Percentiles rank a stretch among this genome's conserved stretches.
Evolutionary conservation across 805 yeast species (phyloP).

Genomic region (Spencermartinsiella europaea): DNA sequence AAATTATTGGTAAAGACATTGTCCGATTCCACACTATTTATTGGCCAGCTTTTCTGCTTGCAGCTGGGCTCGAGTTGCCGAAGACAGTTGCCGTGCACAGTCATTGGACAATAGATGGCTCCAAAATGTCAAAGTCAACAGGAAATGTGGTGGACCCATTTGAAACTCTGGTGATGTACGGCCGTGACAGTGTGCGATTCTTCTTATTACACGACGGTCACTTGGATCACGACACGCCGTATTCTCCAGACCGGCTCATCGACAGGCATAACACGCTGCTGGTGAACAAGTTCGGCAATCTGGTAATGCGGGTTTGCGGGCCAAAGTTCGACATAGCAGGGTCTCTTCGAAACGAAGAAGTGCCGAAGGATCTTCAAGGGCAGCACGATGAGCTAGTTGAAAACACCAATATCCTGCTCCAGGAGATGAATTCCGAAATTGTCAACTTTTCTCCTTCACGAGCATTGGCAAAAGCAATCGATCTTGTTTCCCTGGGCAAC

Average conservation of each 20-base stretch:
- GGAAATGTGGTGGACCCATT: conserved; percentile 95
- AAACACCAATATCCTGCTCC: conserved; percentile 35
- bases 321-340: conserved; percentile 54
- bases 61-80: conserved; percentile 71
- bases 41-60: conserved; percentile 91
- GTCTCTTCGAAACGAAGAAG: conserved; percentile 28
- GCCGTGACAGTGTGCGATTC: conserved; percentile 57
- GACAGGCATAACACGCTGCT: conserved; percentile 42
- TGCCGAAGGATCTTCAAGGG: neutral
- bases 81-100: conserved; percentile 78
- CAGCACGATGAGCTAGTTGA: conserved; percentile 26
- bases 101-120: conserved; percentile 88
- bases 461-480: conserved; percentile 58
- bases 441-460: conserved; percentile 46
- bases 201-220: conserved; percentile 72
- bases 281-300: conserved; percentile 78
- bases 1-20: conserved; percentile 90
- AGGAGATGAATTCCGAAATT: conserved; percentile 41
- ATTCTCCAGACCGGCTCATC: conserved; percentile 54
- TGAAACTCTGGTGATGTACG: conserved; percentile 55
- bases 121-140: conserved; percentile 87
- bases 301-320: conserved; percentile 69
- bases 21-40: conserved; percentile 81
- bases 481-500: conserved; percentile 54
- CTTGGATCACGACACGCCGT: conserved; percentile 74